Base-by-base conservation (phyloP, 2,329 filamentous ascomycete genomes). In the Colletotrichum falcatum region DNA sequence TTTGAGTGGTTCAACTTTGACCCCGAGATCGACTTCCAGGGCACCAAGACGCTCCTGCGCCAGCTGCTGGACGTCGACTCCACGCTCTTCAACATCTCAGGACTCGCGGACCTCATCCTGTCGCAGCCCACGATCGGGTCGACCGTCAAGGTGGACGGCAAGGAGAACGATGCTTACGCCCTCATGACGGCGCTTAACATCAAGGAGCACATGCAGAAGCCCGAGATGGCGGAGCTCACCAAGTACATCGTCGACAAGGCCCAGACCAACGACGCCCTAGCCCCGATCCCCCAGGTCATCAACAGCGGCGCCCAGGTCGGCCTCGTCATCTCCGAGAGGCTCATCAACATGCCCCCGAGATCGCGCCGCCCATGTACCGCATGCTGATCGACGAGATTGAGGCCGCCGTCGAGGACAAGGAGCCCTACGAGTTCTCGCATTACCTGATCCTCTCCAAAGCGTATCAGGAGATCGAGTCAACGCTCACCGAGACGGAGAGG, bases 1-100 rank as follows among this genome's bases (percentile, higher is more conserved):
- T 99, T 99, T 77, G 96, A 99, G 84, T 98, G 94, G 93, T 99
- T 98, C 84, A 97, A 98, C 82, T 97, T 95, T 73, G 92, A 96
- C 76, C 87, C 93, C 2, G 90, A 92, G 9, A 88, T 97, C 76
- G 96, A 99, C 81, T 98, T 98, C 81, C 95, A 98, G 82, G 96
- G 96, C 69, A 89, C 97, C 76, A 98, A 98, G 81, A 92, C 90
- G 12, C 89, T 99, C 9, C 83, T 98, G 70, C 92, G 95, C 71
- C 96, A 99, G 81, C 89, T 99, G 51, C 91, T 99, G 80, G 96
- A 98, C 80, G 89, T 93, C 64, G 96, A 99, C 82, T 88, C 92
- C 56, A 88, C 91, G 71, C 86, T 97, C 37, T 94, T 98, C 84
- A 92, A 98, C 81, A 88, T 98, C 74, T 97, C 94, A 7, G 92